Evolutionary conservation across 2,329 filamentous ascomycete species (phyloP).

Genomic region (Conoideocrella luteorostrata): DNA sequence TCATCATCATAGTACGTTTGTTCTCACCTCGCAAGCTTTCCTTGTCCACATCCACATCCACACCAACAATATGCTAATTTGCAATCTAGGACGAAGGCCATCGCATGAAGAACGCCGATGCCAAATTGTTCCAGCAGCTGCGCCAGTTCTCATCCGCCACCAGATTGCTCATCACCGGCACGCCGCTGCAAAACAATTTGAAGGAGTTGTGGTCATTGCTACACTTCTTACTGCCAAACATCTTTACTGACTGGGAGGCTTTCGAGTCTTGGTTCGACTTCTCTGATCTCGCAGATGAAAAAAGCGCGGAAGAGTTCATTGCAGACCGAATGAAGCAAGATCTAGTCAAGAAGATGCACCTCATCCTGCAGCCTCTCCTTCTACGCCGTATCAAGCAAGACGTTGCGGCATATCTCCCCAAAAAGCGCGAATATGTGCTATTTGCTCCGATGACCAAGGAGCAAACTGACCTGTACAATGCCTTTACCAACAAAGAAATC

Average conservation of each 20-base stretch:
- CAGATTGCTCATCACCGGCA: constrained; percentile 86
- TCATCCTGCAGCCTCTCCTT: constrained; percentile 86
- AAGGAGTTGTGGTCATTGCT: constrained; percentile 91
- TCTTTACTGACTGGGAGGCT: constrained; percentile 87
- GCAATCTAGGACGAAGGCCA: constrained; percentile 95
- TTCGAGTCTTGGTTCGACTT: constrained; percentile 99
- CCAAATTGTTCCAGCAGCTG: constrained; percentile 81
- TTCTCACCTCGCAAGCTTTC: no score
- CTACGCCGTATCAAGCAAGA: constrained; percentile 87
- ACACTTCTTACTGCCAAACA: constrained; percentile 85
- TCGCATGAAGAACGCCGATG: constrained; percentile 94
- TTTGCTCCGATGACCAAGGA: constrained; percentile 88
- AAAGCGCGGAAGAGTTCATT: constrained; percentile 70
- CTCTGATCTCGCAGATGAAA: constrained; percentile 79
- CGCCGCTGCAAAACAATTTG: constrained; percentile 90
- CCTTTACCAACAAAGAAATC: constrained; percentile 48
- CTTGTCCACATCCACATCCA: background rate
- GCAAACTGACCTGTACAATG: constrained; percentile 82
- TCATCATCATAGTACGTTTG: constrained; percentile 79
- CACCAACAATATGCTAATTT: background rate
- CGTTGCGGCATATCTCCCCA: constrained; percentile 84
- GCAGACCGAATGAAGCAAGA: constrained; percentile 60
- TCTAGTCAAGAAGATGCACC: constrained; percentile 69
- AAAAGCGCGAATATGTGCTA: constrained; percentile 92
- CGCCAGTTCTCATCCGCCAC: constrained; percentile 87